Evolutionary conservation across 1,139 yeast species (phyloP).

Genomic region (Blastobotrys malaysiensis): DNA sequence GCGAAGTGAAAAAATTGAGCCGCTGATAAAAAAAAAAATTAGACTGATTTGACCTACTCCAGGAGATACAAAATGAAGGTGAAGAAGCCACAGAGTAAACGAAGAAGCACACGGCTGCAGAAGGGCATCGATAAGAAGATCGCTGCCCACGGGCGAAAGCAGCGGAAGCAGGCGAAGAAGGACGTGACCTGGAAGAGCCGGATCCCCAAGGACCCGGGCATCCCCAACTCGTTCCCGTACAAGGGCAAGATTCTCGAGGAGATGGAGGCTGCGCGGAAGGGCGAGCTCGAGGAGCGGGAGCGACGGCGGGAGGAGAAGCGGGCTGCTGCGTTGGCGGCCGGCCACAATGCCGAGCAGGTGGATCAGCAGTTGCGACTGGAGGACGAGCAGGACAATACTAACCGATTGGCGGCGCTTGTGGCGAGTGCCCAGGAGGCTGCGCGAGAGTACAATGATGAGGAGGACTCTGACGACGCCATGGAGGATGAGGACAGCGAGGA

Average conservation of each 20-base stretch:
- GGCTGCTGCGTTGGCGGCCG: slow-evolving; percentile 42
- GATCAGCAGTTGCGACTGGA: slow-evolving; percentile 39
- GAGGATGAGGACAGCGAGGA: slow-evolving; percentile 27
- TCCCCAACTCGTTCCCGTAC: slow-evolving; percentile 92
- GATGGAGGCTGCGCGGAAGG: slow-evolving; percentile 66
- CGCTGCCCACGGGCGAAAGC: slow-evolving; percentile 84
- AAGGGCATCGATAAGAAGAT: slow-evolving; percentile 96
- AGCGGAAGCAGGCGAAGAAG: slow-evolving; percentile 72
- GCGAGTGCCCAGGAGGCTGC: slow-evolving; percentile 85
- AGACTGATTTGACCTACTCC: neutral
- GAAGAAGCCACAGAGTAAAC: slow-evolving; percentile 69
- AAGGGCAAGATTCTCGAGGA: slow-evolving; percentile 77
- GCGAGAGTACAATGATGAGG: slow-evolving; percentile 46
- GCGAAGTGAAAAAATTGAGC: slow-evolving; percentile 33
- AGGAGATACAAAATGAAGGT: slow-evolving; percentile 2
- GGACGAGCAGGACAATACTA: slow-evolving; percentile 40
- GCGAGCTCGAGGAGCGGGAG: slow-evolving; percentile 57
- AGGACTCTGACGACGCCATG: slow-evolving; percentile 35
- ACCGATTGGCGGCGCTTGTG: slow-evolving; percentile 76
- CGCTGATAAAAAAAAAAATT: neutral
- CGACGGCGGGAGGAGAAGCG: slow-evolving; percentile 43
- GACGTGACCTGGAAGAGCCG: slow-evolving; percentile 92
- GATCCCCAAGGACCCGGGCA: slow-evolving; percentile 81
- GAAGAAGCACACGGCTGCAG: slow-evolving; percentile 86
- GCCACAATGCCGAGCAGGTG: slow-evolving; percentile 36